Base-by-base conservation (phyloP, 1,139 yeast genomes). In the Wickerhamomyces sp. region DNA sequence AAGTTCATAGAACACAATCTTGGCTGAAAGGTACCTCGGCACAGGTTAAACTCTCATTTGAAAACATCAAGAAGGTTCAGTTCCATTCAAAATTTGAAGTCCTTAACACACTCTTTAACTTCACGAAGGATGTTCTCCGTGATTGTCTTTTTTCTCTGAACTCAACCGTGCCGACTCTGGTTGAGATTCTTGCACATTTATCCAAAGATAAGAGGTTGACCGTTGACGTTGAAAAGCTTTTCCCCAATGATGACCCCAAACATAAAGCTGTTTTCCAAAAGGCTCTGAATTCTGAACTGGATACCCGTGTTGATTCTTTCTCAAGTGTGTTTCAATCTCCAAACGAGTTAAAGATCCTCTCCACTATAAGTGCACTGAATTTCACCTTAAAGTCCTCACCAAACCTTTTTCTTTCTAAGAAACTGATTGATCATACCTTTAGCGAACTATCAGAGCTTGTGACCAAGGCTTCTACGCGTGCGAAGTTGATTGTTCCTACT, bases 11-110 rank as follows among this genome's bases (percentile, higher is more conserved):
- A 44, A 68, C 76, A 2, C 58, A 61, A 11, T 54, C 73, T 9
- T 85, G 95, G 95, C 56, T 82, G 16, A 61, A 54, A 15, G 86
- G 80, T 0, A 79, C 89, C 0, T 64, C 81, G 2, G 61, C 64
- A 22, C 91, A 85, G 49, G 64, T 84, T 17, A 71, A 44, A 22
- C 25, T 47, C 16, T 51, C 55, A 2, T 14, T 51, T 10, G 28
- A 28, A 7, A 49, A 44, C 26, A 32, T 51, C 25, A 45, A 45
- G 21, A 41, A 36, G 27, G 26, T 59, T 1, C 40, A 57, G 13
- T 35, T 48, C 2, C 62, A 62, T 26, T 26, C 45, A 10, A 53
- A 59, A 19, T 38, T 45, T 1, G 65, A 62, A 29, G 65, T 68
- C 1, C 50, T 55, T 20, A 42, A 42, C 11, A 47, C 61, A 0